phyloP scores from a whole-genome alignment of 768 basidiomycete species.

The Calocybe cyanea region DNA sequence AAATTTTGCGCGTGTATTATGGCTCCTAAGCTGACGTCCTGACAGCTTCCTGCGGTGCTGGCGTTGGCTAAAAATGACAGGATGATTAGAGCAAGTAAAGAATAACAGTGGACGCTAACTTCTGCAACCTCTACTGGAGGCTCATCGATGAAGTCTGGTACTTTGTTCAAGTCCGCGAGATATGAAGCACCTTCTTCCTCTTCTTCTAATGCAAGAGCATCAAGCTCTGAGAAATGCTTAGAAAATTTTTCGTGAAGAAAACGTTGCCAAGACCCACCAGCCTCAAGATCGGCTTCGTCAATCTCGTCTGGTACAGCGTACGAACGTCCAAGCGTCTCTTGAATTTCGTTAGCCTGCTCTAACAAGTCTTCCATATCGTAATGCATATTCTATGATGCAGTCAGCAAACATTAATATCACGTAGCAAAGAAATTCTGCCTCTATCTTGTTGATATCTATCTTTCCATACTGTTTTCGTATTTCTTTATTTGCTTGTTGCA shows the following conservation, averaged over 20 bases:
- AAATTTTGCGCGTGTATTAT: constrained; percentile 8
- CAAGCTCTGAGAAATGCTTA: constrained; percentile 66
- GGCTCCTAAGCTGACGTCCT: constrained; percentile 41
- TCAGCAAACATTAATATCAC: not conserved
- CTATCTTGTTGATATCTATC: constrained; percentile 97
- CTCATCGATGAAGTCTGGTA: constrained; percentile 91
- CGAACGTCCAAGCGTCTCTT: constrained; percentile 88
- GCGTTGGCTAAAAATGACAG: constrained; percentile 29
- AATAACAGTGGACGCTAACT: constrained; percentile 34
- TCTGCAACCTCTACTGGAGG: constrained; percentile 68
- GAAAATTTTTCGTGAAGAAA: not conserved
- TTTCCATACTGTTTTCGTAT: constrained; percentile 96
- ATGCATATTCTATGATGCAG: constrained; percentile 69
- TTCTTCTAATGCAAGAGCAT: constrained; percentile 87
- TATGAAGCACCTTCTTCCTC: constrained; percentile 92
- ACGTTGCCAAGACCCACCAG: constrained; percentile 50
- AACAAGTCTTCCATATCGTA: constrained; percentile 97
- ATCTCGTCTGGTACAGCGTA: constrained; percentile 97
- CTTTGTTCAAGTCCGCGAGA: constrained; percentile 78
- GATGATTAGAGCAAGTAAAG: not conserved
- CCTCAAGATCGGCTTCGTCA: constrained; percentile 96
- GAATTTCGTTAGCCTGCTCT: constrained; percentile 97
- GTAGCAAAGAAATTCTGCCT: constrained; percentile 49
- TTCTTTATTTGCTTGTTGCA: constrained; percentile 95
- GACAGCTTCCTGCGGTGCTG: constrained; percentile 48